These are phyloP conservation scores for Mycena kentingensis DNA, from an alignment of 768 basidiomycete species.

Conservation along the genomic window DNA sequence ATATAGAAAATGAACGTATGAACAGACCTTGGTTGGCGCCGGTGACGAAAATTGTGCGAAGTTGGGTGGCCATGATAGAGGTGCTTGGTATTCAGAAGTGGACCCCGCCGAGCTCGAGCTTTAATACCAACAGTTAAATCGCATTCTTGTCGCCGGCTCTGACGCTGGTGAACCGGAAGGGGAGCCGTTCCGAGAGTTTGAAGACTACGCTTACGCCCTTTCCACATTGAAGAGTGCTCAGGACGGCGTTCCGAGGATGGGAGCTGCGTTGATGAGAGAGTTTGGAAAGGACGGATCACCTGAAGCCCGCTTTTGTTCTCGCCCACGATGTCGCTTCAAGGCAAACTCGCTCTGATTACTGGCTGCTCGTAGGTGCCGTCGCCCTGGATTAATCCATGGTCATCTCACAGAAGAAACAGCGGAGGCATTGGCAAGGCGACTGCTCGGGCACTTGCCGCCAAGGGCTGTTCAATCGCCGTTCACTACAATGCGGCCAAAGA, in stretches of 20 bases:
- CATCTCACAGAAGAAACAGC: slow-evolving; percentile 27
- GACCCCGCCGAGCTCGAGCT: too few species aligned
- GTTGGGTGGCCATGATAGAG: slow-evolving; percentile 1
- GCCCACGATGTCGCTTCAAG: slow-evolving; percentile 23
- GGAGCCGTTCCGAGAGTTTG: too few species aligned
- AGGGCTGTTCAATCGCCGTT: slow-evolving; percentile 51
- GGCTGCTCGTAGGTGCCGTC: slow-evolving; percentile 39
- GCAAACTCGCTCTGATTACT: slow-evolving; percentile 39
- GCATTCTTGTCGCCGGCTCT: too few species aligned
- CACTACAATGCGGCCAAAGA: slow-evolving; percentile 46
- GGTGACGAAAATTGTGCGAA: slow-evolving; percentile 12
- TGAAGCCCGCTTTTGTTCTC: not conserved
- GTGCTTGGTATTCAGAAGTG: too few species aligned
- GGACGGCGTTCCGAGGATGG: too few species aligned
- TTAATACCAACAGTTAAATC: too few species aligned
- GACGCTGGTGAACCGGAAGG: too few species aligned
- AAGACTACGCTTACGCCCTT: too few species aligned
- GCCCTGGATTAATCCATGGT: not conserved
- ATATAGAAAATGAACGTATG: too few species aligned
- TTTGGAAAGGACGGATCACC: too few species aligned
- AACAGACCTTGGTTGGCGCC: slow-evolving; percentile 14
- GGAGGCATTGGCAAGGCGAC: slow-evolving; percentile 58
- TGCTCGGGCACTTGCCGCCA: slow-evolving; percentile 45
- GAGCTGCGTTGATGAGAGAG: too few species aligned
- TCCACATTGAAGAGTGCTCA: too few species aligned